Evolutionary conservation across 805 yeast genomes (phyloP), one percentile per base, ranked within the genome.

Genomic region (Monosporozyma solicola): DNA sequence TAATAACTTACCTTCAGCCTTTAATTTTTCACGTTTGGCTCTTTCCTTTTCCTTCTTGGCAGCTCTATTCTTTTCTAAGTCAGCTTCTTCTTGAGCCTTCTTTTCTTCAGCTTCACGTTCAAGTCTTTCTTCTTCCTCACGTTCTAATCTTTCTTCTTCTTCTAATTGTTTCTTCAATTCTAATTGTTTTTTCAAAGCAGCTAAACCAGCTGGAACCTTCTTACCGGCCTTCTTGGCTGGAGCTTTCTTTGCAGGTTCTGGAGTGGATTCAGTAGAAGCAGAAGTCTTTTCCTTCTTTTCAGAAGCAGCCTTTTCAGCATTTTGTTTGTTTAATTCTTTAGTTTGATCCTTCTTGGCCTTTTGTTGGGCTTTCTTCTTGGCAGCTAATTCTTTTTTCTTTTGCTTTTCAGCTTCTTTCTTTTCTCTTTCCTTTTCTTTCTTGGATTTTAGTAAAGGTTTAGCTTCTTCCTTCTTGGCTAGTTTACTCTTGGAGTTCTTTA

Each of bases 391-490:
- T 74, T 88, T 90, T 84, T 92, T 92, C 71, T 83, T 79, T 61
- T 84, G 87, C 77, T 92, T 92, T 67, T 87, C 95, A 59, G 80
- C 82, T 70, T 91, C 96, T 70, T 92, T 95, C 82, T 87, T 88
- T 71, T 94, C 96, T 74, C 84, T 91, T 74, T 92, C 95, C 73
- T 86, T 87, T 65, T 87, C 98, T 73, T 92, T 90, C 80, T 92
- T 94, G 54, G 92, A 82, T 71, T 91, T 89, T 65, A 90, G 76
- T 58, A 82, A 79, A 48, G 92, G 89, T 32, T 80, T 89, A 33
- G 67, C 72, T 49, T 77, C 80, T 49, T 74, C 69, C 55, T 78
- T 82, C 70, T 82, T 83, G 47, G 77, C 83, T 59, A 80, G 83
- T 78, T 87, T 87, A 69, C 80, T 80, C 73, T 87, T 87, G 54